A percentile compares a stretch with the other conserved stretches of the same genome.
These are phyloP conservation scores for Polytolypa hystricis DNA, from an alignment of 2,329 filamentous ascomycete genomes.

Conservation along the genomic window DNA sequence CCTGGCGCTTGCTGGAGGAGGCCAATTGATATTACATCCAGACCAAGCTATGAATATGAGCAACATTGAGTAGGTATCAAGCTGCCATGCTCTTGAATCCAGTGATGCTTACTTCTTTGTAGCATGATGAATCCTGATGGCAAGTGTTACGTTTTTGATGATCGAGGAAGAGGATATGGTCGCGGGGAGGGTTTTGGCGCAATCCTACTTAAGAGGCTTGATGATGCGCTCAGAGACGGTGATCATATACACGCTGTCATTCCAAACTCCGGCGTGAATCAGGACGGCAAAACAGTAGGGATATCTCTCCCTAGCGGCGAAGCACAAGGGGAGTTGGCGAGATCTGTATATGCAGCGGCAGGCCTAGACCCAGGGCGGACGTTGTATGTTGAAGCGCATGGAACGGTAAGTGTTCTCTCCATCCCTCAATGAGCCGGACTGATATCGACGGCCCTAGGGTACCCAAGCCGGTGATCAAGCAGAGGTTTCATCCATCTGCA, in stretches of 20 bases:
- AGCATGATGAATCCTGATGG: slow-evolving; percentile 16
- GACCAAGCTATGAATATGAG: slow-evolving; percentile 21
- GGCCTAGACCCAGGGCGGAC: slow-evolving; percentile 44
- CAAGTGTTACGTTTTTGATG: slow-evolving; percentile 40
- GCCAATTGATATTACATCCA: slow-evolving; percentile 54
- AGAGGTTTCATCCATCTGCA: slow-evolving; percentile 11
- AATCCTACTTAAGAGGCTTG: slow-evolving; percentile 41
- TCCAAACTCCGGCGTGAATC: slow-evolving; percentile 32
- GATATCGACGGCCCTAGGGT: too few relatives aligned
- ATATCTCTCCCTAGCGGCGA: slow-evolving; percentile 25
- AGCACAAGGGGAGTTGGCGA: slow-evolving; percentile 18
- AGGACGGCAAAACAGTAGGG: slow-evolving; percentile 33
- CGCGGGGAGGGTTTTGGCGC: slow-evolving; percentile 40
- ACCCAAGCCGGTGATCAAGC: slow-evolving; percentile 67
- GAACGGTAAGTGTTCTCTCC: too few relatives aligned
- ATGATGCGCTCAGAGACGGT: slow-evolving; percentile 41
- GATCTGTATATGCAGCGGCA: slow-evolving; percentile 15
- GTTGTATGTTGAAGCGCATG: slow-evolving; percentile 73
- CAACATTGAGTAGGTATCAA: not conserved
- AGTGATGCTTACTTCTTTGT: not conserved
- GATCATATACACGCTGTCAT: slow-evolving; percentile 35
- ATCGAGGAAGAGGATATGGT: slow-evolving; percentile 44
- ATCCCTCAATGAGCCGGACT: too few relatives aligned
- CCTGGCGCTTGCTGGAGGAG: slow-evolving; percentile 60
- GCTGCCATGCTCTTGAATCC: too few relatives aligned